phyloP scores from a whole-genome alignment of 495 filamentous ascomycete species.

The Aspergillus olivimuriae region DNA sequence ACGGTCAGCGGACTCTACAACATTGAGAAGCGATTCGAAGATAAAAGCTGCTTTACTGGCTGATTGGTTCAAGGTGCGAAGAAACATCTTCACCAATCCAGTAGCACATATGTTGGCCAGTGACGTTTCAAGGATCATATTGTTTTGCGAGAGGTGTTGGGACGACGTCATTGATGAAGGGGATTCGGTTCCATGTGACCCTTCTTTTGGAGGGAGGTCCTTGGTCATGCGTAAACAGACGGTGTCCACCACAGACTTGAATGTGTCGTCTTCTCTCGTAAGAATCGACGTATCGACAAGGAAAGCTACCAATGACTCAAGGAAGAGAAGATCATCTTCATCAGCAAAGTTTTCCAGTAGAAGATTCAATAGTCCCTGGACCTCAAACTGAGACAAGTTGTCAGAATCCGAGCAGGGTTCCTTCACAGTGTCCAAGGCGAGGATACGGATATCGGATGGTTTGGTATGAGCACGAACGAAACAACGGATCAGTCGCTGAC shows the following conservation, averaged over 20 bases:
- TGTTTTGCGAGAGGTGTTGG: slow-evolving; percentile 27
- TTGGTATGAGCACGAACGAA: slow-evolving; percentile 62
- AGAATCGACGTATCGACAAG: slow-evolving; percentile 30
- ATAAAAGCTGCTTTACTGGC: slow-evolving; percentile 31
- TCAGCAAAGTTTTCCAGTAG: slow-evolving; percentile 38
- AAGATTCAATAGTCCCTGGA: slow-evolving; percentile 31
- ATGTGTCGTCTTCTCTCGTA: slow-evolving; percentile 24
- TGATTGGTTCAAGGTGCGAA: slow-evolving; percentile 36
- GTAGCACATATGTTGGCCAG: slow-evolving; percentile 38
- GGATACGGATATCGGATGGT: slow-evolving; percentile 58
- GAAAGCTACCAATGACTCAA: slow-evolving; percentile 44
- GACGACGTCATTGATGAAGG: slow-evolving; percentile 14
- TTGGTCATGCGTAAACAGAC: slow-evolving; percentile 32
- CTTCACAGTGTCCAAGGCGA: slow-evolving; percentile 59
- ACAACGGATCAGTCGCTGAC: slow-evolving; percentile 52
- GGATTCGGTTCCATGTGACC: slow-evolving; percentile 11
- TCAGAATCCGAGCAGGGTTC: slow-evolving; percentile 55
- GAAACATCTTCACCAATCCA: slow-evolving; percentile 39
- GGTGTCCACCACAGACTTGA: slow-evolving; percentile 29
- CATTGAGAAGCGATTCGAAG: slow-evolving; percentile 33
- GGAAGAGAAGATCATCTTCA: slow-evolving; percentile 43
- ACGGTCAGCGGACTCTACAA: slow-evolving; percentile 34
- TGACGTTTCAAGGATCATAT: slow-evolving; percentile 27
- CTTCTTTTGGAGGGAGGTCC: slow-evolving; percentile 24
- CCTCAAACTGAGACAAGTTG: slow-evolving; percentile 26